These are phyloP conservation scores for Aspergillus texensis DNA, from an alignment of 2,329 filamentous ascomycete species.

Conservation along the genomic window DNA sequence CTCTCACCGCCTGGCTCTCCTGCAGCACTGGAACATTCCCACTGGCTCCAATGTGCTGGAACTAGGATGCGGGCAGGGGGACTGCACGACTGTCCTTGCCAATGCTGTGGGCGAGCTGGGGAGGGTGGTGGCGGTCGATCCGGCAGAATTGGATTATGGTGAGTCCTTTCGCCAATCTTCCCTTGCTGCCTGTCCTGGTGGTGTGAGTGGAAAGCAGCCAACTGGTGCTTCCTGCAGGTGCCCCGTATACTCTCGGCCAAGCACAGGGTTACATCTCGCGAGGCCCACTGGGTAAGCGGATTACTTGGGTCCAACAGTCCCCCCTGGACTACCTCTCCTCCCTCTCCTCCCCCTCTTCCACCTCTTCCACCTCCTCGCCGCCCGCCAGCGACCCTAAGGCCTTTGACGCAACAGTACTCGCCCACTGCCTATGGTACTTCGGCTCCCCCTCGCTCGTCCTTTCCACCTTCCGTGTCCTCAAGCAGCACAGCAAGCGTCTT, in stretches of 20 bases:
- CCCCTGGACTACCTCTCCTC: conserved; percentile 29
- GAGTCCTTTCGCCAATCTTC: conserved; percentile 10
- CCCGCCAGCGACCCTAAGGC: conserved; percentile 20
- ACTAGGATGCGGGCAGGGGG: conserved; percentile 63
- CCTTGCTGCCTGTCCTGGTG: background rate
- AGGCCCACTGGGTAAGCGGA: conserved; percentile 13
- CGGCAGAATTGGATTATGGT: conserved; percentile 54
- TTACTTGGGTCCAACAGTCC: conserved; percentile 16
- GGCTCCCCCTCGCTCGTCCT: conserved; percentile 39
- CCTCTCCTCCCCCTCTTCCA: background rate
- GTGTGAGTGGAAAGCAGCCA: background rate
- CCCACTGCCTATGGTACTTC: conserved; percentile 61
- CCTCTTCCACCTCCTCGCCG: conserved; percentile 2
- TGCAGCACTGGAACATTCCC: background rate
- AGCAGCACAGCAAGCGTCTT: conserved; percentile 34
- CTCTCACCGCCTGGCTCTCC: background rate
- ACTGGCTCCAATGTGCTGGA: conserved; percentile 52
- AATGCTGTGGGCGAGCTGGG: conserved; percentile 49
- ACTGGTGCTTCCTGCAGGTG: conserved; percentile 12
- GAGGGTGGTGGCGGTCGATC: conserved; percentile 56
- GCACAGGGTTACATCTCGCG: conserved; percentile 16
- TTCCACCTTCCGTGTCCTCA: conserved; percentile 41
- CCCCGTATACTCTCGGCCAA: conserved; percentile 20
- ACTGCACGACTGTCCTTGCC: conserved; percentile 58
- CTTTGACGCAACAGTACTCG: conserved; percentile 35